phyloP scores from a whole-genome alignment of 1,284 basidiomycete genomes.

The Phylloboletellus chloephorus region DNA sequence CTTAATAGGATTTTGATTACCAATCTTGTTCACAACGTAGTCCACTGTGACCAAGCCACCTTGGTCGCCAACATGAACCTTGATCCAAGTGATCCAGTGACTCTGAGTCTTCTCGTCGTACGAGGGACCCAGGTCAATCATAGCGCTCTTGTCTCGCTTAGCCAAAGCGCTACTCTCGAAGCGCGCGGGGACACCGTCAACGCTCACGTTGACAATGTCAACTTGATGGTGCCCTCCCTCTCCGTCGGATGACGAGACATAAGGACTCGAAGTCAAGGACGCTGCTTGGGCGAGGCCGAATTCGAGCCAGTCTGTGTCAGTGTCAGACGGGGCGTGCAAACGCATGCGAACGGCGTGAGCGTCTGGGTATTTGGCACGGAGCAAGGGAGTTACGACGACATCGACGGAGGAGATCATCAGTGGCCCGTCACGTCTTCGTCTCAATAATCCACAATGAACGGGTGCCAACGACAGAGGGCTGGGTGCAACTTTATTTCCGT shows the following conservation, averaged over 20 bases:
- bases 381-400: constrained; percentile 50
- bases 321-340: constrained; percentile 51
- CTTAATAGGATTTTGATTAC: constrained; percentile 3
- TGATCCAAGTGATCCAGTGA: constrained; percentile 63
- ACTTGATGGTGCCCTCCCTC: constrained; percentile 37
- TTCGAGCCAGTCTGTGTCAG: constrained; percentile 65
- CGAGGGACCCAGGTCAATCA: constrained; percentile 36
- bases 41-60: constrained; percentile 54
- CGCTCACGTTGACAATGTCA: constrained; percentile 52
- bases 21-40: constrained; percentile 46
- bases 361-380: constrained; percentile 31
- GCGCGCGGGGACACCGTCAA: constrained; percentile 60
- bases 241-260: constrained; percentile 9
- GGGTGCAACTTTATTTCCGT: constrained; percentile 15
- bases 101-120: constrained; percentile 46
- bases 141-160: constrained; percentile 34
- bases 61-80: constrained; percentile 48
- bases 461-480: constrained; percentile 24
- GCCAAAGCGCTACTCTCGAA: constrained; percentile 46
- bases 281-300: constrained; percentile 58
- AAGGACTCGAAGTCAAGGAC: too few relatives aligned
- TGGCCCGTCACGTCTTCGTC: constrained; percentile 47
- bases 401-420: constrained; percentile 58
- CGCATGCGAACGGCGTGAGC: constrained; percentile 56
- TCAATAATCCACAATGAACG: constrained; percentile 18